Evolutionary conservation across 2,329 filamentous ascomycete species (phyloP).

Genomic region (Immersiporthe knoxdaviesiana): DNA sequence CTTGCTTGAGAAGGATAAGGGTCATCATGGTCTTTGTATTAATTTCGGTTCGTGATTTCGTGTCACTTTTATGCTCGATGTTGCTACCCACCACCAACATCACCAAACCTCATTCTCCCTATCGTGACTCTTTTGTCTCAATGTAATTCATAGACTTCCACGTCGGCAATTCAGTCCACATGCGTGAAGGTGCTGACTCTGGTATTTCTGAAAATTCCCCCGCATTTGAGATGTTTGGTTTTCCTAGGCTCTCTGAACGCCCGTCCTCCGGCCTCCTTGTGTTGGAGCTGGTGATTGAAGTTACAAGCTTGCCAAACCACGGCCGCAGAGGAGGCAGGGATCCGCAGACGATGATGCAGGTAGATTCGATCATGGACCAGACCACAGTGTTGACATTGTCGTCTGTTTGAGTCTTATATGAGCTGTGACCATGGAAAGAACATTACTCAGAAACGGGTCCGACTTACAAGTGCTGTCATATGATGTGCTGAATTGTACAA

Average conservation of each 20-base stretch:
- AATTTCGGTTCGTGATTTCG: too few species aligned
- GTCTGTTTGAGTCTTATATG: neutral
- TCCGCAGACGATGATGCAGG: neutral
- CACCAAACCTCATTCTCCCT: too few species aligned
- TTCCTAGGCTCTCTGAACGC: neutral
- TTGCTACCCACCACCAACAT: too few species aligned
- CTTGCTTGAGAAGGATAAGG: too few species aligned
- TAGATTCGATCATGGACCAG: slow-evolving; percentile 2
- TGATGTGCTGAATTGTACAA: slow-evolving; percentile 1
- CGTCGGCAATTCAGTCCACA: neutral
- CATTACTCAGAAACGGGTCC: too few species aligned
- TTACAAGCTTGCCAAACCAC: neutral
- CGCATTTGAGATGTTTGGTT: neutral
- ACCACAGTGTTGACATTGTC: neutral
- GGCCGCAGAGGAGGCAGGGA: neutral
- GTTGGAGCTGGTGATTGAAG: neutral
- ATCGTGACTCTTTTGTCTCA: neutral
- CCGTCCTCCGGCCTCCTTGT: neutral
- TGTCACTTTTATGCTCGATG: too few species aligned
- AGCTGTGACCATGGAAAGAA: too few species aligned
- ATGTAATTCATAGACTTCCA: neutral
- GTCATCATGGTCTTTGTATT: too few species aligned
- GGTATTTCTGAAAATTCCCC: neutral
- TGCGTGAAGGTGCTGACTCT: neutral
- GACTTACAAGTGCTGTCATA: slow-evolving; percentile 1